These are phyloP conservation scores for Cordyceps pruinosa DNA, from an alignment of 2,329 filamentous ascomycete genomes.

Conservation along the genomic window DNA sequence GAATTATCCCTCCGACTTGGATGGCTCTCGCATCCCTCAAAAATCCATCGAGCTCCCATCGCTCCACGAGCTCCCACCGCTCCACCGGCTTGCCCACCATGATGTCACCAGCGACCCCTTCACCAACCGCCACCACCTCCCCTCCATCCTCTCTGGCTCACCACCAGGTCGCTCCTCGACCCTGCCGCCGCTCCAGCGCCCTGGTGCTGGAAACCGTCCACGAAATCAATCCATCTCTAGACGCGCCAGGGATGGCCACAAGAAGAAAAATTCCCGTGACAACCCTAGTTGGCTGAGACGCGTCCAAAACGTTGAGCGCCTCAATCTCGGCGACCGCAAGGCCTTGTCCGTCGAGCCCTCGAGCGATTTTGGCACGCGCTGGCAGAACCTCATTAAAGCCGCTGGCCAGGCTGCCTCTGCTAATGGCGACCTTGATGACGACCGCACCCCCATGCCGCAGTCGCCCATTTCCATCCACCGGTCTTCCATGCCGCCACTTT, in stretches of 20 bases:
- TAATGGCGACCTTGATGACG: constrained; percentile 84
- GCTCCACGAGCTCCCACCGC: constrained; percentile 51
- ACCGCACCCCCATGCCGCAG: constrained; percentile 72
- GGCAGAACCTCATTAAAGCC: constrained; percentile 94
- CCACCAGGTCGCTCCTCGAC: constrained; percentile 84
- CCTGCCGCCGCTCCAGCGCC: constrained; percentile 72
- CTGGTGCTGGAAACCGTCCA: constrained; percentile 62
- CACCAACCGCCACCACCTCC: constrained; percentile 63
- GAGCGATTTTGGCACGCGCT: constrained; percentile 77
- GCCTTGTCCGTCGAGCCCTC: constrained; percentile 81
- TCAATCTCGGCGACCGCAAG: constrained; percentile 66
- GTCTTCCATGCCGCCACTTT: constrained; percentile 54
- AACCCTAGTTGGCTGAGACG: constrained; percentile 57
- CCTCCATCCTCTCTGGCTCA: constrained; percentile 74
- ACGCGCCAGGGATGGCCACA: constrained; percentile 63
- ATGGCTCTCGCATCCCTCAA: constrained; percentile 56
- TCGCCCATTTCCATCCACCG: constrained; percentile 58
- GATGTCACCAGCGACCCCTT: constrained; percentile 70
- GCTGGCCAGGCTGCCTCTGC: constrained; percentile 68
- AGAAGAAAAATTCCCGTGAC: constrained; percentile 65
- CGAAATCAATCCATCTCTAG: constrained; percentile 84
- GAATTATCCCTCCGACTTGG: constrained; percentile 67
- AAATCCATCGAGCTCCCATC: constrained; percentile 68
- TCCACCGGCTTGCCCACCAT: constrained; percentile 48
- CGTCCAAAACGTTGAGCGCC: constrained; percentile 54